Percentiles rank a stretch among this genome's conserved stretches.
Evolutionary conservation across 805 yeast species (phyloP).

Genomic region (Kuraishia capsulata): DNA sequence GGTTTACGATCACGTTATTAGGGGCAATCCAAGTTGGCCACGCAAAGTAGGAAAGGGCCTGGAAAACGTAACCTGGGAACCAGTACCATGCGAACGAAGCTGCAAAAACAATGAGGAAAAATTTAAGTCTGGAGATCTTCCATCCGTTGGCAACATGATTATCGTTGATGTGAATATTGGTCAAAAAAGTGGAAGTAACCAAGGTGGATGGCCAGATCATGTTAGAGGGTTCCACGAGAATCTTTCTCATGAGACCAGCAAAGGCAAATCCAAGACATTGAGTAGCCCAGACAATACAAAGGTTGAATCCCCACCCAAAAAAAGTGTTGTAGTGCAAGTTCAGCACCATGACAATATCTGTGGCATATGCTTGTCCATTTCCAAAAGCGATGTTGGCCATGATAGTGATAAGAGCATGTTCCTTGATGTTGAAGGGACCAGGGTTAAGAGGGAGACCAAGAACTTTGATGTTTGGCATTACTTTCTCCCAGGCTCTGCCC

Average conservation of each 20-base stretch:
- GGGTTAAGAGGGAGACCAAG: slow-evolving; percentile 39
- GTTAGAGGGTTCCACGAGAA: slow-evolving; percentile 55
- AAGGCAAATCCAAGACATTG: slow-evolving; percentile 61
- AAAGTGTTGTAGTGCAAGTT: slow-evolving; percentile 35
- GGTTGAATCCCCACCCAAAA: slow-evolving; percentile 44
- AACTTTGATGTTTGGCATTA: slow-evolving; percentile 21
- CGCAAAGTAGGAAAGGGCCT: slow-evolving; percentile 49
- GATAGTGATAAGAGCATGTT: slow-evolving; percentile 48
- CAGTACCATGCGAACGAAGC: slow-evolving; percentile 42
- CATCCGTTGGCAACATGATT: slow-evolving; percentile 52
- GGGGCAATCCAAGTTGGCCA: slow-evolving; percentile 63
- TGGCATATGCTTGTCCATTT: slow-evolving; percentile 41
- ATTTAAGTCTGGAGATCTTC: slow-evolving; percentile 43
- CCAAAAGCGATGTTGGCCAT: slow-evolving; percentile 41
- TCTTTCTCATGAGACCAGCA: slow-evolving; percentile 53
- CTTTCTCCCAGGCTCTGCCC: slow-evolving; percentile 12
- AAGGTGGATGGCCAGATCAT: slow-evolving; percentile 66
- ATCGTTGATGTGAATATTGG: slow-evolving; percentile 37
- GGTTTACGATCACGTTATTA: slow-evolving; percentile 49
- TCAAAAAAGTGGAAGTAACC: slow-evolving; percentile 48
- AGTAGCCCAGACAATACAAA: slow-evolving; percentile 42
- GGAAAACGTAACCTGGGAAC: slow-evolving; percentile 53
- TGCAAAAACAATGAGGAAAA: slow-evolving; percentile 32
- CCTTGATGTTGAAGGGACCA: slow-evolving; percentile 53
- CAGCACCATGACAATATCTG: slow-evolving; percentile 45